Base-by-base conservation (phyloP, 169 alveolate genomes). In the Plasmodium gonderi region DNA sequence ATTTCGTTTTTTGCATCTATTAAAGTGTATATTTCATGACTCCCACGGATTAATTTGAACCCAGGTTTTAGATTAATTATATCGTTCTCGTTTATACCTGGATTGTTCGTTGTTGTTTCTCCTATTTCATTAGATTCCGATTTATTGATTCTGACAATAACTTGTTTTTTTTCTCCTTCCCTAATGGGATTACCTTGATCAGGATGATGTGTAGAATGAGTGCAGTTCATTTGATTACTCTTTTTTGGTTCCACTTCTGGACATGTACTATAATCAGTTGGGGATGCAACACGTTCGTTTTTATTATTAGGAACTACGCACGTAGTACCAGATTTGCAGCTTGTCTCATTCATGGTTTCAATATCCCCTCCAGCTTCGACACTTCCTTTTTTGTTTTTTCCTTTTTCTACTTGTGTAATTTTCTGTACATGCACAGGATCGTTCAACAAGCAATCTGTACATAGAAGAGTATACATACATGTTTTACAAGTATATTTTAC, bases 1-100 rank as follows among this genome's bases (percentile, higher is more conserved):
- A 89, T 78, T 47, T 89, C 94, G 17, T 77, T 76, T 31, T 44
- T 89, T 76, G 94, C 94, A 64, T 89, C 94, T 8, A 64, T 26
- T 29, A 89, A 36, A 36, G 94, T 89, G 26, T 38, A 65, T 38
- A 89, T 89, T 65, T 89, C 94, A 33, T 89, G 94, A 40, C 72
- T 14, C 1, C 82, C 90, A 26, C 94, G 79, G 36, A 89, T 20
- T 64, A 89, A 45, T 64, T 89, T 89, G 49, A 77, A 89, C 51
- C 94, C 94, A 17, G 94, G 94, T 44, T 89, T 89, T 33, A 89
- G 42, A 1, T 36, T 14, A 2, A 11, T 49, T 17, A 89, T 44
- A 3, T 89, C 94, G 51, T 77, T 8, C 2, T 42, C 26, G 33
- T 17, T 11, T 20, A 9, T 9, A 26, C 20, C 31, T 7, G 17